Evolutionary conservation across 1,139 yeast genomes (phyloP).

Genomic region (Diutina scorzettiae): DNA sequence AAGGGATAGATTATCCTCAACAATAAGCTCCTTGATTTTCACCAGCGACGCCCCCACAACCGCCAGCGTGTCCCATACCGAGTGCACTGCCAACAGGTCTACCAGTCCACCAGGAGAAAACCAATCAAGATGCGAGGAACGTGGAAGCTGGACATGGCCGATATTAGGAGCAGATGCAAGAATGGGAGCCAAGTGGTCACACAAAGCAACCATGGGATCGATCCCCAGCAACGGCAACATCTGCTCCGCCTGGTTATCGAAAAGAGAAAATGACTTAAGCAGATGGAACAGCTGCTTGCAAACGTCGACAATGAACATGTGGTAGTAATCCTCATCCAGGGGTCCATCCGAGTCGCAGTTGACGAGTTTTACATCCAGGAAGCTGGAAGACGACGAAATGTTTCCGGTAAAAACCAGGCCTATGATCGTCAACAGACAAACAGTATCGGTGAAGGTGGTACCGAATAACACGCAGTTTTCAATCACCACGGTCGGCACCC

Average conservation of each 20-base stretch:
- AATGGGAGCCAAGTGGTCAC: background rate
- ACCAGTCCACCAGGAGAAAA: background rate
- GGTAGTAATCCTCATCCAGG: background rate
- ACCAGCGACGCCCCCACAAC: background rate
- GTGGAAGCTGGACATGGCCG: background rate
- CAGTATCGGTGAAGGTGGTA: background rate
- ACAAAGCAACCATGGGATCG: background rate
- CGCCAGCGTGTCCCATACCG: background rate
- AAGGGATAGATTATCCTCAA: background rate
- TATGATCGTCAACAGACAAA: background rate
- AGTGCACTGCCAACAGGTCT: background rate
- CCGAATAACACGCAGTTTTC: background rate
- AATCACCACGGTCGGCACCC: background rate
- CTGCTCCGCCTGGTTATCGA: background rate
- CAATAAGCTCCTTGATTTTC: background rate
- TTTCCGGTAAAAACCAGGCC: background rate
- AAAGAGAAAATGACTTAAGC: background rate
- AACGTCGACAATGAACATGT: background rate
- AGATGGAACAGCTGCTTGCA: background rate
- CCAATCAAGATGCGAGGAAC: background rate
- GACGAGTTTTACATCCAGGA: background rate
- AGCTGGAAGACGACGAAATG: background rate
- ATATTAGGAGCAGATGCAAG: background rate
- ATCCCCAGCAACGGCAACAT: background rate
- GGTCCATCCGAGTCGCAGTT: slow-evolving; percentile 4